Evolutionary conservation across 805 yeast species (phyloP).

Genomic region (Millerago galiae): DNA sequence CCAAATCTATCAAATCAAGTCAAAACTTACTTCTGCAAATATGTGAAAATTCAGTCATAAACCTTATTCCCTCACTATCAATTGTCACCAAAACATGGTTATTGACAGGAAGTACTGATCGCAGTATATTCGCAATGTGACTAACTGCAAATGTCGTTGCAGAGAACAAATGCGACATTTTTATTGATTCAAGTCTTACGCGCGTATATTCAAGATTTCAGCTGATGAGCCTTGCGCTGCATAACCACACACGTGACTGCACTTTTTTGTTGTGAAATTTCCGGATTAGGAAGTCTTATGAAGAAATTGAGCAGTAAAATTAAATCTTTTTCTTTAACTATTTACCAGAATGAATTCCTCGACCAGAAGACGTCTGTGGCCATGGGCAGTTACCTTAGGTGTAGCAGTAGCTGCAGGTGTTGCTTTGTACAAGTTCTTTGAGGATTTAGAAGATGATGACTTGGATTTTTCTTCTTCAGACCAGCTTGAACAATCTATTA

Average conservation of each 20-base stretch:
- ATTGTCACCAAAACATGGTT: constrained; percentile 35
- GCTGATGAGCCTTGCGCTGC: neutral
- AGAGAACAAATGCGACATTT: constrained; percentile 23
- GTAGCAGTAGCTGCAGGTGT: constrained; percentile 7
- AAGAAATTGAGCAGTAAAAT: neutral
- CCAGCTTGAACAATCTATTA: constrained; percentile 6
- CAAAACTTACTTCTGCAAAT: constrained; percentile 20
- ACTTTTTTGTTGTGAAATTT: neutral
- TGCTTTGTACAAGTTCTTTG: constrained; percentile 9
- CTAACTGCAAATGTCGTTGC: constrained; percentile 42
- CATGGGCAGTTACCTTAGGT: constrained; percentile 8
- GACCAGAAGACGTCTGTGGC: constrained; percentile 5
- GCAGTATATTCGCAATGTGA: constrained; percentile 40
- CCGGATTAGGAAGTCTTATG: constrained; percentile 4
- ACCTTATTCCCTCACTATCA: constrained; percentile 44
- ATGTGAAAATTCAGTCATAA: constrained; percentile 42
- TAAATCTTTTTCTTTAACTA: neutral
- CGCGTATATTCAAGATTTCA: neutral
- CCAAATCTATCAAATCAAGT: no score
- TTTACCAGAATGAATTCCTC: neutral
- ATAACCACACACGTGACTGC: no score
- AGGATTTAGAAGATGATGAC: neutral
- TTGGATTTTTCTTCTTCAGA: constrained; percentile 1
- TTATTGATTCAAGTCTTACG: neutral
- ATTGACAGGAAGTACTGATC: constrained; percentile 36